A percentile compares a stretch with the other conserved stretches of the same genome.
Evolutionary conservation across 192 early-diverging fungal genomes (phyloP).

Genomic region (Coemansia sp.): DNA sequence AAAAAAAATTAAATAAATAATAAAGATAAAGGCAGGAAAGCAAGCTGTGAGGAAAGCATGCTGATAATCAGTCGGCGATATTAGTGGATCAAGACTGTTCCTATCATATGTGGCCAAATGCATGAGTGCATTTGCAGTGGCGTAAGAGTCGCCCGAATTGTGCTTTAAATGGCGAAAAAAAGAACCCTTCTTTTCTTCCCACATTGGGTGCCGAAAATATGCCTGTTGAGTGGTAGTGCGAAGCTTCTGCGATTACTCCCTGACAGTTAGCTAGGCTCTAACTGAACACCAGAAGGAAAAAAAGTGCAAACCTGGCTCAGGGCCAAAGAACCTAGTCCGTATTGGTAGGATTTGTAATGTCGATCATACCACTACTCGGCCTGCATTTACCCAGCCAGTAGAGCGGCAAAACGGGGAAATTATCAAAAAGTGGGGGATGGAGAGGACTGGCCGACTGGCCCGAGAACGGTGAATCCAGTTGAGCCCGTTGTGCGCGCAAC

Average conservation of each 20-base stretch:
- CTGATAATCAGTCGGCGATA: neutral
- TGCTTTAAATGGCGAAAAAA: neutral
- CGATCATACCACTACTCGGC: neutral
- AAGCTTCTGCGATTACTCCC: too few species aligned
- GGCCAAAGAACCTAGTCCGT: neutral
- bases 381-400: neutral
- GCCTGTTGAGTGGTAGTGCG: too few species aligned
- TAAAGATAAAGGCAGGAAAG: neutral
- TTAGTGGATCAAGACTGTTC: neutral
- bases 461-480: neutral
- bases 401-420: conserved; percentile 1
- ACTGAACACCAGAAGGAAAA: neutral
- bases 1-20: neutral
- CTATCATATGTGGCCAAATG: too few species aligned
- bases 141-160: neutral
- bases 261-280: too few species aligned
- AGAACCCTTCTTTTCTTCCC: conserved; percentile 1
- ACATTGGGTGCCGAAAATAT: neutral
- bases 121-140: neutral
- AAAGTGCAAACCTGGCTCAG: neutral
- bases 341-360: neutral
- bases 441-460: neutral
- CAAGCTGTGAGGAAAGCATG: neutral
- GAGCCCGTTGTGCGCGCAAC: neutral
- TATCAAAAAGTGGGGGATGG: neutral